phyloP scores from a whole-genome alignment of 2,329 filamentous ascomycete species.

The Drechslera avenae region DNA sequence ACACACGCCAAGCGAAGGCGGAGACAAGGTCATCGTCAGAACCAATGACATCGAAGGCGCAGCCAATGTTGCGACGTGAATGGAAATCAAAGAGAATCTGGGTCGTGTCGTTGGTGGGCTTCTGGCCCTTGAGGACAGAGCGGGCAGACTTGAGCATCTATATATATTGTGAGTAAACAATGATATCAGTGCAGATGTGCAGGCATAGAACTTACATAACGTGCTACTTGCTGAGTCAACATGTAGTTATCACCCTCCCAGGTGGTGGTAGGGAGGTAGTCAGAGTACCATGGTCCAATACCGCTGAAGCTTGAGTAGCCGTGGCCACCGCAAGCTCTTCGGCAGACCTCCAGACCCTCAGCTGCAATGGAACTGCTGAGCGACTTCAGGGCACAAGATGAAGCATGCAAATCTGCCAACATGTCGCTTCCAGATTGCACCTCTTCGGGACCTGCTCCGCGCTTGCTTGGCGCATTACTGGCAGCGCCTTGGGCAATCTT shows the following conservation, averaged over 20 bases:
- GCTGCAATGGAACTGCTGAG: constrained; percentile 73
- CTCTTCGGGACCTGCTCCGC: constrained; percentile 71
- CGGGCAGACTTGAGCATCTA: constrained; percentile 75
- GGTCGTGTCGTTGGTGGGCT: constrained; percentile 70
- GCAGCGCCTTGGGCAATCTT: constrained; percentile 60
- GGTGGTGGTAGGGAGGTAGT: constrained; percentile 73
- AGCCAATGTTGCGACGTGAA: constrained; percentile 69
- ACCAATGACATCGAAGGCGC: constrained; percentile 75
- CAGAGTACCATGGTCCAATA: constrained; percentile 75
- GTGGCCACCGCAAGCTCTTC: constrained; percentile 77
- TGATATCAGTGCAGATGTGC: background rate
- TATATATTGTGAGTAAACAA: constrained; percentile 5
- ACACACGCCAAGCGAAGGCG: constrained; percentile 76
- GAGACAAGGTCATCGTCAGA: constrained; percentile 72
- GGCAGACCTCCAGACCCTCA: constrained; percentile 75
- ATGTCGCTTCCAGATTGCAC: constrained; percentile 68
- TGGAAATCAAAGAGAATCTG: constrained; percentile 69
- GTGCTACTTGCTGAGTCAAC: constrained; percentile 78
- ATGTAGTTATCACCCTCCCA: constrained; percentile 86
- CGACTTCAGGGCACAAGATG: constrained; percentile 76
- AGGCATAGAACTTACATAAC: constrained; percentile 59
- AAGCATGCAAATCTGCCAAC: constrained; percentile 75
- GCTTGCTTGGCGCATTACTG: constrained; percentile 42
- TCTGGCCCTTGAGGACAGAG: constrained; percentile 68
- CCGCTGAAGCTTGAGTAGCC: constrained; percentile 77